Conservation (phyloP, 306 rosid species). For the Arachis stenosperma region DNA sequence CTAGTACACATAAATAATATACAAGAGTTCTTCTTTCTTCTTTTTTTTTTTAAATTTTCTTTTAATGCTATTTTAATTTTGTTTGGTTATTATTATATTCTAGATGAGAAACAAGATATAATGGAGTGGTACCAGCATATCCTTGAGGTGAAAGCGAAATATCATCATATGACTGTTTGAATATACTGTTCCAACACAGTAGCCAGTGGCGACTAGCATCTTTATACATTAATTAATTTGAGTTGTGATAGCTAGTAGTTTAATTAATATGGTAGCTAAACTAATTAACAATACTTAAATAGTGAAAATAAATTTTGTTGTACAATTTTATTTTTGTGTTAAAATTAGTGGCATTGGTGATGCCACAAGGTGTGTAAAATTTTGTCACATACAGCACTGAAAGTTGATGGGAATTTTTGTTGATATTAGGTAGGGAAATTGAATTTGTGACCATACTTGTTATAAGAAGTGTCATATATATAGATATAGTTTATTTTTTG, state of each 20-base stretch:
- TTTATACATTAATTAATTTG: no score
- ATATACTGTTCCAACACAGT: slow-evolving; percentile 38
- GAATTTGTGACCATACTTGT: background rate
- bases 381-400: background rate
- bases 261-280: no score
- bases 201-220: slow-evolving; percentile 12
- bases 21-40: background rate
- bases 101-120: slow-evolving; percentile 40
- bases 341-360: slow-evolving; percentile 12
- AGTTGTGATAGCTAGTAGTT: no score
- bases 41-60: background rate
- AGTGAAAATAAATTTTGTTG: background rate
- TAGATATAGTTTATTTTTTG: background rate
- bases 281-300: no score
- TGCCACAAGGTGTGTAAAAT: slow-evolving; percentile 7
- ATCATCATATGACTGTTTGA: slow-evolving; percentile 47
- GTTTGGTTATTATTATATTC: slow-evolving; percentile 27
- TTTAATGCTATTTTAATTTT: background rate
- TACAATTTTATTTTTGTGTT: background rate
- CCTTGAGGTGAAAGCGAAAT: slow-evolving; percentile 46
- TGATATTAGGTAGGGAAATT: slow-evolving; percentile 13
- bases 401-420: slow-evolving; percentile 21
- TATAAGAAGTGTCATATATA: background rate
- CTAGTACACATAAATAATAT: no score
- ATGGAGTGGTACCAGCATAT: slow-evolving; percentile 45